These are phyloP conservation scores for Choanephora cucurbitarum DNA, from an alignment of 371 early-diverging fungal species.

Conservation along the genomic window DNA sequence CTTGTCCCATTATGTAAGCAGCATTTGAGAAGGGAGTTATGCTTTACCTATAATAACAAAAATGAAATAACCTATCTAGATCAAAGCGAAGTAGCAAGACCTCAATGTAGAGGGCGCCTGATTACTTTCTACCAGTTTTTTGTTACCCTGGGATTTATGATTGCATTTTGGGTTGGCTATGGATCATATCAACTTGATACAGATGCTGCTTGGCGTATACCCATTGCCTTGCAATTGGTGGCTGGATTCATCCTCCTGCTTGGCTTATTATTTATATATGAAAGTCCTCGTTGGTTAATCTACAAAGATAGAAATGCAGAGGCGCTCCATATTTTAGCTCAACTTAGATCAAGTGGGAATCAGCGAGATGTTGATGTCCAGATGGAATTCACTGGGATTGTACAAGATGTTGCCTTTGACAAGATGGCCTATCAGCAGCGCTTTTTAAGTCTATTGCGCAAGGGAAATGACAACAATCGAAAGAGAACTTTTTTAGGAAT, in stretches of 20 bases:
- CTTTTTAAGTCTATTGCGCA: conserved; percentile 40
- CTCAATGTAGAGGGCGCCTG: conserved; percentile 84
- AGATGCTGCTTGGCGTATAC: conserved; percentile 58
- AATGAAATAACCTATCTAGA: conserved; percentile 32
- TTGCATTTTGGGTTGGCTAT: conserved; percentile 47
- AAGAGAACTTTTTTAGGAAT: conserved; percentile 71
- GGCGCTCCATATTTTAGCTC: conserved; percentile 68
- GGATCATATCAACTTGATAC: conserved; percentile 25
- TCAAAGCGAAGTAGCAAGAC: conserved; percentile 88
- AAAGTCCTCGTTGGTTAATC: conserved; percentile 90
- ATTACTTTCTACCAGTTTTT: conserved; percentile 90
- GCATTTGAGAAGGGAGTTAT: too few relatives aligned
- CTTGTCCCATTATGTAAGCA: conserved; percentile 45
- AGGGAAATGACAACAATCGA: conserved; percentile 56
- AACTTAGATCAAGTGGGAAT: conserved; percentile 50
- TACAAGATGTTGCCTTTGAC: conserved; percentile 73
- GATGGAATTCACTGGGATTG: conserved; percentile 72
- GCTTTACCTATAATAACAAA: too few relatives aligned
- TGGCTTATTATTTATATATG: conserved; percentile 72
- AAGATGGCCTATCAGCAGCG: conserved; percentile 71
- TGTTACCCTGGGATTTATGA: conserved; percentile 67
- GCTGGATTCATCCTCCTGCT: conserved; percentile 69
- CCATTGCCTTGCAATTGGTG: conserved; percentile 76
- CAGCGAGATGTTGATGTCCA: conserved; percentile 23
- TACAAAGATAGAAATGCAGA: conserved; percentile 66